phyloP scores from a whole-genome alignment of 1,284 basidiomycete genomes.

The Golubevia sp. region DNA sequence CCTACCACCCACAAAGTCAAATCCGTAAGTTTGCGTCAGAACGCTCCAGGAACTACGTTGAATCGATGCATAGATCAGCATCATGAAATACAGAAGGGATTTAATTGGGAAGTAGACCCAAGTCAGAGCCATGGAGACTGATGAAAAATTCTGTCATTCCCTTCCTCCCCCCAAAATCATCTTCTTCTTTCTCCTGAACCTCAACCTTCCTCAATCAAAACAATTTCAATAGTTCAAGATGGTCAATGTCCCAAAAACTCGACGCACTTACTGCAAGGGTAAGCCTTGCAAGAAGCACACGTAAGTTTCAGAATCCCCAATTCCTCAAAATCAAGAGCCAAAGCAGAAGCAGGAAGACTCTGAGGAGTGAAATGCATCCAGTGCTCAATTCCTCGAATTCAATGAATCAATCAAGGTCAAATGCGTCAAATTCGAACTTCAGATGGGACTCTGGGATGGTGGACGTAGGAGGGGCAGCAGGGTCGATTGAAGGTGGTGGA shows the following conservation, averaged over 20 bases:
- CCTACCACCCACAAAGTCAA: too few species aligned
- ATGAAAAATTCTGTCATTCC: too few species aligned
- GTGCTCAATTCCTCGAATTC: constrained; percentile 5
- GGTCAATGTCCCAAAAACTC: constrained; percentile 64
- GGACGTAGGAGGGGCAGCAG: not conserved
- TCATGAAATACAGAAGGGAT: too few species aligned
- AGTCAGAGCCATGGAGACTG: too few species aligned
- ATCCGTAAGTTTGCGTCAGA: too few species aligned
- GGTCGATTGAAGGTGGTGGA: constrained; percentile 73
- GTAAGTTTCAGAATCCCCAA: constrained; percentile 65
- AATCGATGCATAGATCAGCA: too few species aligned
- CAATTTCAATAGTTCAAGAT: constrained; percentile 25
- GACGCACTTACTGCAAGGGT: constrained; percentile 87
- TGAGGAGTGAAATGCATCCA: too few species aligned
- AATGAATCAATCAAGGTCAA: constrained; percentile 1
- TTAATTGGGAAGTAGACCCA: too few species aligned
- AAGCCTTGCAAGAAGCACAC: constrained; percentile 99
- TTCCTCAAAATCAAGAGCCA: not conserved
- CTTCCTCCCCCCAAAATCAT: too few species aligned
- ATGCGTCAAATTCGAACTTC: not conserved
- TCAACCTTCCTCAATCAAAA: not conserved
- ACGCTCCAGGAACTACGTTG: too few species aligned
- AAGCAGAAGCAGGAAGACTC: constrained; percentile 20
- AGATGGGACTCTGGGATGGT: constrained; percentile 68
- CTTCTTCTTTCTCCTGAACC: too few species aligned